Percentiles rank a stretch among this genome's conserved stretches.
These are phyloP conservation scores for Geranium brycei DNA, from an alignment of 345 rosid genomes.

Conservation along the genomic window DNA sequence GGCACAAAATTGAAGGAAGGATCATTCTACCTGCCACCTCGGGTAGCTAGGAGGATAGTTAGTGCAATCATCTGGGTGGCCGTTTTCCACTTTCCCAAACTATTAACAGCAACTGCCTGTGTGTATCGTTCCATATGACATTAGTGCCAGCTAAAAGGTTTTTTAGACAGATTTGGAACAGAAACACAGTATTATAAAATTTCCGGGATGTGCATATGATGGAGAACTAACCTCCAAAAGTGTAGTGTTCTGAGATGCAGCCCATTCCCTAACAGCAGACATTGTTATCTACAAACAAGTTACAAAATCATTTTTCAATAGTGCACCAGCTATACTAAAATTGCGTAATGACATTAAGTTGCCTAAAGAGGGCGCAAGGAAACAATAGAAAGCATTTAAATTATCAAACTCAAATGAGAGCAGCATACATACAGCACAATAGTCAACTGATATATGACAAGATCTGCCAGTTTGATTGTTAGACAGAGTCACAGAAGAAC, in stretches of 20 bases:
- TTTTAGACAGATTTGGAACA: neutral
- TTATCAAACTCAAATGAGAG: neutral
- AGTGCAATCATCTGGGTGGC: conserved; percentile 93
- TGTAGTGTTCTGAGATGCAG: conserved; percentile 79
- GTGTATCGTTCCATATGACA: neutral
- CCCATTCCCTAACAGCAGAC: conserved; percentile 99
- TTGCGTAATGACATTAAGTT: neutral
- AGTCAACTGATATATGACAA: neutral
- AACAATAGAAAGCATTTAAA: neutral
- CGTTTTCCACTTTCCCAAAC: conserved; percentile 97
- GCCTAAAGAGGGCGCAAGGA: neutral
- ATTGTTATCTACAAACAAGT: conserved; percentile 64
- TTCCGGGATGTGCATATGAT: neutral
- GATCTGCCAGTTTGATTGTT: neutral
- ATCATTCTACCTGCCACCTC: conserved; percentile 52
- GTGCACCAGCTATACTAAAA: neutral
- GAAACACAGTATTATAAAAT: neutral
- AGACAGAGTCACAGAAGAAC: neutral
- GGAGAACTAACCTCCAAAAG: conserved; percentile 57
- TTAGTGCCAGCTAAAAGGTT: neutral
- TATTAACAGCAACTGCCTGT: conserved; percentile 98
- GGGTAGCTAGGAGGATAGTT: conserved; percentile 73
- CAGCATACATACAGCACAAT: neutral
- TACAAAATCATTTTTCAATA: conserved; percentile 6
- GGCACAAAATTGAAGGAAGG: neutral